Evolutionary conservation across 2,329 filamentous ascomycete genomes (phyloP).

Genomic region (Epichloe bromicola): DNA sequence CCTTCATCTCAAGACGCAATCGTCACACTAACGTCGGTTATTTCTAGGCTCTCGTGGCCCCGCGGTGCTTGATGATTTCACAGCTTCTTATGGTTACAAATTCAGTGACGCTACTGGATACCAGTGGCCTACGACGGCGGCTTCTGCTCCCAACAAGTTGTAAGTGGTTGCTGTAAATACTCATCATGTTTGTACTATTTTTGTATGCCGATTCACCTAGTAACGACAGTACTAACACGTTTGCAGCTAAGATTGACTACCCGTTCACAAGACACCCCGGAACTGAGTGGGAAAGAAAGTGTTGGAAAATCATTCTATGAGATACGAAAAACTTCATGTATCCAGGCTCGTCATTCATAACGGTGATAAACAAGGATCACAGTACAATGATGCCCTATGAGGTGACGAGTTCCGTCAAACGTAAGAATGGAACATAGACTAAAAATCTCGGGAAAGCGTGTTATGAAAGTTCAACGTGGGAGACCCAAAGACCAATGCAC

Average conservation of each 20-base stretch:
- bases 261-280: background rate
- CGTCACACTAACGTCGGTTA: background rate
- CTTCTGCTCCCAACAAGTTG: slow-evolving; percentile 59
- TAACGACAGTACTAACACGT: background rate
- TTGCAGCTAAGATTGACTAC: background rate
- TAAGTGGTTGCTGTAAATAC: slow-evolving; percentile 34
- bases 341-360: background rate
- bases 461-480: no score
- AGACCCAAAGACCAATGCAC: no score
- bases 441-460: no score
- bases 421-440: background rate
- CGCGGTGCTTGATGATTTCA: slow-evolving; percentile 94
- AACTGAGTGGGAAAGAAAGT: background rate
- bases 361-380: background rate
- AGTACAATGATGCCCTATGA: background rate
- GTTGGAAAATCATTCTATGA: background rate
- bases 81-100: slow-evolving; percentile 94
- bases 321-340: background rate
- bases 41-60: slow-evolving; percentile 80
- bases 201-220: background rate
- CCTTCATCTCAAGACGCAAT: background rate
- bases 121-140: slow-evolving; percentile 78
- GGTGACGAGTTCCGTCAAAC: background rate
- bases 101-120: slow-evolving; percentile 95
- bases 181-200: slow-evolving; percentile 7